These are phyloP conservation scores for Saturnispora mendoncae DNA, from an alignment of 805 yeast genomes.

Conservation along the genomic window DNA sequence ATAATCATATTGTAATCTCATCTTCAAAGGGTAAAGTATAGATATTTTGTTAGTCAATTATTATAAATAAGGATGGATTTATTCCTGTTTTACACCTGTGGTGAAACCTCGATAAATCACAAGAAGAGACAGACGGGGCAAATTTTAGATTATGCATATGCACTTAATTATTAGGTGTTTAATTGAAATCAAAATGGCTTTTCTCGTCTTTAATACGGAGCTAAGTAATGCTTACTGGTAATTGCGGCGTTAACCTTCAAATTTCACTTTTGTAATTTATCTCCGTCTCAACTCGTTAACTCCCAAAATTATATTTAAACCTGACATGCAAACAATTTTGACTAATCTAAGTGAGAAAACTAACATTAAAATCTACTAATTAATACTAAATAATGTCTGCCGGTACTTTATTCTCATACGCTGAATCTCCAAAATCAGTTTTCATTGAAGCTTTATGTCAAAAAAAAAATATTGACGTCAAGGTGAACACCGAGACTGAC, in stretches of 20 bases:
- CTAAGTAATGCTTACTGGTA: background rate
- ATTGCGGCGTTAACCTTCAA: background rate
- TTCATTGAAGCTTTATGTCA: slow-evolving; percentile 41
- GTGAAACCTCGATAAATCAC: too few species aligned
- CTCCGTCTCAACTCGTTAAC: background rate
- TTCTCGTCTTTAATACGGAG: background rate
- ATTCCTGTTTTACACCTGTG: too few species aligned
- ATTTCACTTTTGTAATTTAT: background rate
- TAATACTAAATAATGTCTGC: slow-evolving; percentile 16
- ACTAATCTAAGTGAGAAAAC: background rate
- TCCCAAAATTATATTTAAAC: background rate
- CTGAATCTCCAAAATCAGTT: slow-evolving; percentile 27
- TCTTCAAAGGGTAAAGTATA: too few species aligned
- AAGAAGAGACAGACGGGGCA: too few species aligned
- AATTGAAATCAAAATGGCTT: too few species aligned
- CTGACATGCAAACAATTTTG: background rate
- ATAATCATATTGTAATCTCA: too few species aligned
- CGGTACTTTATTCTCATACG: slow-evolving; percentile 12
- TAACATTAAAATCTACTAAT: background rate
- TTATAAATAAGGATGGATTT: too few species aligned
- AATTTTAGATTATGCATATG: too few species aligned
- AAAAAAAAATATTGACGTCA: slow-evolving; percentile 46
- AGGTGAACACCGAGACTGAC: slow-evolving; percentile 32
- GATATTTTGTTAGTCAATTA: too few species aligned
- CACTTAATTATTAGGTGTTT: too few species aligned